Base-by-base conservation (phyloP, 2,329 filamentous ascomycete genomes). In the Colletotrichum shisoi region DNA sequence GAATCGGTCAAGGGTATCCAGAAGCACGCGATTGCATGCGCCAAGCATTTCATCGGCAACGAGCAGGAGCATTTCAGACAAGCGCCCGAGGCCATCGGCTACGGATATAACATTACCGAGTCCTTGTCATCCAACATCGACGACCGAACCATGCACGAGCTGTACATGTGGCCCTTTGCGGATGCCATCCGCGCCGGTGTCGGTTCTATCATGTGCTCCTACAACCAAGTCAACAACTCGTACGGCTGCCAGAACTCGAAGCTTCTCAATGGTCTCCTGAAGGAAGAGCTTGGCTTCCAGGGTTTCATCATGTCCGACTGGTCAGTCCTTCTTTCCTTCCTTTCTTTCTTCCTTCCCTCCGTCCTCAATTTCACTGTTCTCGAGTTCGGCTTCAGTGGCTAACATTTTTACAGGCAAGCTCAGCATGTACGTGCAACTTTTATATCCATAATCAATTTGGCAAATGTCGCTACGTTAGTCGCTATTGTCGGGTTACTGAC, bases 241-340 rank as follows among this genome's bases (percentile, higher is more conserved):
- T 93, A 93, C 71, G 84, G 79, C 21, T 95, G 92, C 78, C 90
- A 94, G 73, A 95, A 95, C 80, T 90, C 89, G 37, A 89, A 91
- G 73, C 78, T 90, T 11, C 79, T 93, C 71, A 95, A 95, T 74
- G 87, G 88, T 51, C 79, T 95, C 2, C 82, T 95, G 71, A 95
- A 95, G 80, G 85, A 85, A 34, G 91, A 95, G 77, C 82, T 94
- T 0, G 91, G 91, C 48, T 94, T 94, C 79, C 90, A 93, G 71
- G 91, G 91, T 0, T 92, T 92, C 72, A 84, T 94, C 64, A 88
- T 92, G 85, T 87, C 85, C n/a, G 92, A 96, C 76, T 95, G 91
- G 90, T 48, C 12, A 46, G 56, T 46, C 2, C 3, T 17, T n/a
- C 8, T 12, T 51, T 24, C 6, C 48, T 2, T 9, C 2, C 24